Conservation (phyloP, 768 basidiomycete genomes). For the Thelephora ganbajun region DNA sequence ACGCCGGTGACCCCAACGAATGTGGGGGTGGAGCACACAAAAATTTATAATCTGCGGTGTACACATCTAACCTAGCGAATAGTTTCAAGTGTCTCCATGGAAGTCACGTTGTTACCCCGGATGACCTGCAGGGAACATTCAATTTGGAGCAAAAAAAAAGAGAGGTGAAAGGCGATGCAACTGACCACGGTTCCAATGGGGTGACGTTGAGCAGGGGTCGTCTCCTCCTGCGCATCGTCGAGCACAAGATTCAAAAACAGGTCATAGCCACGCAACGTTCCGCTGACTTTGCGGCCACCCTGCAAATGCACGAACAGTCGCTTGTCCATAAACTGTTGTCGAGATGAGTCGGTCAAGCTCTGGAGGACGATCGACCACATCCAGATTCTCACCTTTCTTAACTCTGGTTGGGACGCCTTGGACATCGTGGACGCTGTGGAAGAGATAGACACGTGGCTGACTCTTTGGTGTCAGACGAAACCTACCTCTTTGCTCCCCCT, state of each 20-base stretch:
- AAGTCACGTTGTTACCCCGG: slow-evolving; percentile 91
- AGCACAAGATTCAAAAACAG: slow-evolving; percentile 97
- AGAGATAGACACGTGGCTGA: background rate
- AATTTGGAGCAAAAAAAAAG: slow-evolving; percentile 1
- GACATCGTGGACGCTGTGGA: slow-evolving; percentile 39
- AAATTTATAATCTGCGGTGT: no score
- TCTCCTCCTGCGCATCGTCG: slow-evolving; percentile 91
- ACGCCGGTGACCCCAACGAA: no score
- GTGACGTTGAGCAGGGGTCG: slow-evolving; percentile 76
- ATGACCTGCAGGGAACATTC: slow-evolving; percentile 53
- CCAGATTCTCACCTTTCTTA: slow-evolving; percentile 74
- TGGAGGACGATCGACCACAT: slow-evolving; percentile 1
- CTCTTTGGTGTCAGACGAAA: background rate
- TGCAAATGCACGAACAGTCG: slow-evolving; percentile 88
- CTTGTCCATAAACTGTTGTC: slow-evolving; percentile 92
- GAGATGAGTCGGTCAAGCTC: background rate
- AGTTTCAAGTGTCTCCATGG: slow-evolving; percentile 80
- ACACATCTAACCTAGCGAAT: slow-evolving; percentile 31
- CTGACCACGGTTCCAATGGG: slow-evolving; percentile 87
- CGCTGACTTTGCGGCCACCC: slow-evolving; percentile 91
- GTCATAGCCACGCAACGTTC: slow-evolving; percentile 91
- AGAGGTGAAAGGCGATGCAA: slow-evolving; percentile 7
- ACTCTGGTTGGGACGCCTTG: slow-evolving; percentile 91
- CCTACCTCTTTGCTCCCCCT: background rate
- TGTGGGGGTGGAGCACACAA: no score